Evolutionary conservation across 805 yeast species (phyloP).

Genomic region (Wickerhamiella dianesei): DNA sequence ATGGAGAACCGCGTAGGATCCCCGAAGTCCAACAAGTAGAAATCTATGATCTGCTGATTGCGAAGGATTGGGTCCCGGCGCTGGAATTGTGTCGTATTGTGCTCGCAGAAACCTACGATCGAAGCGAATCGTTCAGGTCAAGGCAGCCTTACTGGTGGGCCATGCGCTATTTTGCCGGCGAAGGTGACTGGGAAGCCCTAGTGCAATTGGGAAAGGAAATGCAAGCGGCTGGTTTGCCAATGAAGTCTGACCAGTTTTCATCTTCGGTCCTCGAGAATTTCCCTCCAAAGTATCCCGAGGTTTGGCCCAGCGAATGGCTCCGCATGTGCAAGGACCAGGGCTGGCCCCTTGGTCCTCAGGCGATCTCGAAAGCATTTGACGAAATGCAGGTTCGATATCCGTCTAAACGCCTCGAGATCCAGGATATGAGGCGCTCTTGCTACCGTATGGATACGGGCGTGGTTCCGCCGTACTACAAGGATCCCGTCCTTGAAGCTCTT

Average conservation of each 20-base stretch:
- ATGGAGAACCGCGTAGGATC: constrained; percentile 9
- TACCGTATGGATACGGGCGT: neutral
- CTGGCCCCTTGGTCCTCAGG: constrained; percentile 11
- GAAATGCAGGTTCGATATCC: neutral
- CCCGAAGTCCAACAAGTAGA: neutral
- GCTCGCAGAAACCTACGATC: neutral
- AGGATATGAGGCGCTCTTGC: neutral
- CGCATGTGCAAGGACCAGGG: constrained; percentile 7
- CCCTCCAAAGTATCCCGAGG: constrained; percentile 10
- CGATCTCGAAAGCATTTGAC: neutral
- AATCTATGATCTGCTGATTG: neutral
- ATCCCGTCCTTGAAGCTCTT: neutral
- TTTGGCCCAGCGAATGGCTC: constrained; percentile 12
- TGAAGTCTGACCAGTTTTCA: constrained; percentile 7
- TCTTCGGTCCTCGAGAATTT: constrained; percentile 10
- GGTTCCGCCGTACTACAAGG: neutral
- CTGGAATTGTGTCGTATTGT: neutral
- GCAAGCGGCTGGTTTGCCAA: constrained; percentile 2
- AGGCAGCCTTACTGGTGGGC: constrained; percentile 9
- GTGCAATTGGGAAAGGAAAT: constrained; percentile 7
- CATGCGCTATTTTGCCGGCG: constrained; percentile 2
- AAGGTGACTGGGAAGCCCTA: constrained; percentile 6
- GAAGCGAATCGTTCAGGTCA: neutral
- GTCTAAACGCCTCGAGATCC: neutral
- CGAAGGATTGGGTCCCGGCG: neutral